phyloP scores from a whole-genome alignment of 495 filamentous ascomycete species.

The Penicillium goetzii region DNA sequence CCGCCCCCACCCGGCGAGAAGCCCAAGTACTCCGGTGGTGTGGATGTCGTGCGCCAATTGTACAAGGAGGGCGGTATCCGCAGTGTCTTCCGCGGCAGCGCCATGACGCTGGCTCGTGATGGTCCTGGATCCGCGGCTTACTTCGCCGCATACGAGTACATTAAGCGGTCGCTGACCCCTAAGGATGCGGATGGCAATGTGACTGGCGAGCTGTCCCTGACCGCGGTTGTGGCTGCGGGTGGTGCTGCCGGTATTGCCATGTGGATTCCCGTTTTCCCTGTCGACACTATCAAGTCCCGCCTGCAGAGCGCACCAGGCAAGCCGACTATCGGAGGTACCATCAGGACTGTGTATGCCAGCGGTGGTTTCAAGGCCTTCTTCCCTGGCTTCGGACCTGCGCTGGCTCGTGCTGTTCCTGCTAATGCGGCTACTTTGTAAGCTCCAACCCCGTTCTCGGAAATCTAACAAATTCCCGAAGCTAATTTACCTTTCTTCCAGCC shows the following conservation, averaged over 20 bases:
- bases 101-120: conserved; percentile 90
- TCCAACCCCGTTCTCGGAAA: not conserved
- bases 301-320: conserved; percentile 90
- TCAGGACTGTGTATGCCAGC: conserved; percentile 73
- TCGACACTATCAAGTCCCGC: conserved; percentile 94
- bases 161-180: conserved; percentile 87
- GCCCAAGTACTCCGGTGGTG: conserved; percentile 84
- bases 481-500: conserved; percentile 45
- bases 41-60: conserved; percentile 94
- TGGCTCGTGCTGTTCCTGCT: conserved; percentile 91
- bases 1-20: conserved; percentile 82
- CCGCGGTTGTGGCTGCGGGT: conserved; percentile 84
- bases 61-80: conserved; percentile 89
- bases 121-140: conserved; percentile 92
- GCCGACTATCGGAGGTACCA: conserved; percentile 78
- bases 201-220: conserved; percentile 70
- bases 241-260: conserved; percentile 93
- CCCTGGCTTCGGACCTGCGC: conserved; percentile 90
- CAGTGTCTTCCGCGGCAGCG: conserved; percentile 87
- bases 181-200: conserved; percentile 76
- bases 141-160: conserved; percentile 94
- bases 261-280: conserved; percentile 98
- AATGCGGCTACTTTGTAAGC: conserved; percentile 76
- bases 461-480: conserved; percentile 15
- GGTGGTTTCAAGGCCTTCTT: conserved; percentile 96